Conservation (phyloP, 331 rosid genomes). For the Acacia pycnantha region DNA sequence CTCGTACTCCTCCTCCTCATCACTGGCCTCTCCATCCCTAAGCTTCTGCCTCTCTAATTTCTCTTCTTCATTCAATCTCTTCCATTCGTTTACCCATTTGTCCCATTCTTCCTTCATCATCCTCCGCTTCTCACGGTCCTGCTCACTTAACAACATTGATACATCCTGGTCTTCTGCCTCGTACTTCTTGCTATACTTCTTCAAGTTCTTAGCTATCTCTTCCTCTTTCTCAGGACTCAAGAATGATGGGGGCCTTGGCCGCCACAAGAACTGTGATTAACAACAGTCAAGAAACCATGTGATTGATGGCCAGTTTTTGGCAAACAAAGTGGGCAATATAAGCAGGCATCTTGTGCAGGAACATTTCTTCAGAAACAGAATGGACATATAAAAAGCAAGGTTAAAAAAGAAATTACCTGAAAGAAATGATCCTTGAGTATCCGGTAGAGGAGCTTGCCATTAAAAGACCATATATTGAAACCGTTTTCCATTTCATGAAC, state of each 20-base stretch:
- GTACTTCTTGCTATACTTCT: slow-evolving; percentile 72
- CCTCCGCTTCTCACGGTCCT: slow-evolving; percentile 67
- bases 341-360: not conserved
- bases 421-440: slow-evolving; percentile 67
- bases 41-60: slow-evolving; percentile 48
- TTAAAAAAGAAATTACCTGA: slow-evolving; percentile 44
- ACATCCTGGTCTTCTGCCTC: slow-evolving; percentile 78
- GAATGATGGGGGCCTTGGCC: slow-evolving; percentile 78
- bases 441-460: slow-evolving; percentile 70
- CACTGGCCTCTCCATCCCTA: slow-evolving; percentile 72
- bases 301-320: not conserved
- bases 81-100: slow-evolving; percentile 62
- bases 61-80: slow-evolving; percentile 58
- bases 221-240: slow-evolving; percentile 69
- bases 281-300: not conserved
- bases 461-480: slow-evolving; percentile 72
- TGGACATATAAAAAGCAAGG: not conserved
- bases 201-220: slow-evolving; percentile 74
- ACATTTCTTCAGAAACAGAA: not conserved
- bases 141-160: slow-evolving; percentile 60
- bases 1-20: slow-evolving; percentile 76
- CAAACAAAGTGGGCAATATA: not conserved
- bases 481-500: slow-evolving; percentile 89
- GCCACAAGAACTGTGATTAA: slow-evolving; percentile 56
- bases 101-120: slow-evolving; percentile 75